Conservation (phyloP, 2,329 filamentous ascomycete species). For the Exophiala spinifera region DNA sequence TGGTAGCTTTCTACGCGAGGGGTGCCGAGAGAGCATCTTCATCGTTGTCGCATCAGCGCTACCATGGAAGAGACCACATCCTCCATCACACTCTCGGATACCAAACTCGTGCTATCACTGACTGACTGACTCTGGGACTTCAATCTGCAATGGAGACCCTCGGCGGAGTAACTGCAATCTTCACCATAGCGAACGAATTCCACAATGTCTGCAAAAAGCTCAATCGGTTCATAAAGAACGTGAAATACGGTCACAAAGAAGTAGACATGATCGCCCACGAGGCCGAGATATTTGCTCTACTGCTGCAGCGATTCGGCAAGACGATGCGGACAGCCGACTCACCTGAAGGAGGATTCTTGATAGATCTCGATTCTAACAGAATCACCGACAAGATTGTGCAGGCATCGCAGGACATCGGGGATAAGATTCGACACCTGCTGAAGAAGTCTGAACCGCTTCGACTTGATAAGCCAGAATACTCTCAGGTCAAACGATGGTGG, state of each 20-base stretch:
- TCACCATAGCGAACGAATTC: not conserved
- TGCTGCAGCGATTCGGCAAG: not conserved
- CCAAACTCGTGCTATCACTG: not conserved
- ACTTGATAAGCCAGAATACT: not conserved
- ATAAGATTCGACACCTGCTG: not conserved
- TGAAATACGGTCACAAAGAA: not conserved
- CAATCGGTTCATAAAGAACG: not conserved
- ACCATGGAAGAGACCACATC: too few relatives aligned
- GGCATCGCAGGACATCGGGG: not conserved
- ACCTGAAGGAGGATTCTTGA: not conserved
- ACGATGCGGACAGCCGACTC: not conserved
- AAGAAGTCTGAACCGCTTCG: not conserved
- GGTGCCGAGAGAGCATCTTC: not conserved
- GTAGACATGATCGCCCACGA: not conserved
- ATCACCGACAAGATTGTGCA: not conserved
- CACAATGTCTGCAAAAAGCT: not conserved
- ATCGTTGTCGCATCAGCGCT: not conserved
- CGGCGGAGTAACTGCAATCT: not conserved
- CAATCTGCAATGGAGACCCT: not conserved
- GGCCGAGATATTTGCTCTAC: not conserved
- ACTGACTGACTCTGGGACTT: too few relatives aligned
- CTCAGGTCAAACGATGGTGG: not conserved
- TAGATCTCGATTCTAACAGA: not conserved
- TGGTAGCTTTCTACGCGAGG: not conserved
- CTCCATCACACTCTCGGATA: not conserved